These are phyloP conservation scores for Mycena sp. DNA, from an alignment of 1,284 basidiomycete species.

Conservation along the genomic window DNA sequence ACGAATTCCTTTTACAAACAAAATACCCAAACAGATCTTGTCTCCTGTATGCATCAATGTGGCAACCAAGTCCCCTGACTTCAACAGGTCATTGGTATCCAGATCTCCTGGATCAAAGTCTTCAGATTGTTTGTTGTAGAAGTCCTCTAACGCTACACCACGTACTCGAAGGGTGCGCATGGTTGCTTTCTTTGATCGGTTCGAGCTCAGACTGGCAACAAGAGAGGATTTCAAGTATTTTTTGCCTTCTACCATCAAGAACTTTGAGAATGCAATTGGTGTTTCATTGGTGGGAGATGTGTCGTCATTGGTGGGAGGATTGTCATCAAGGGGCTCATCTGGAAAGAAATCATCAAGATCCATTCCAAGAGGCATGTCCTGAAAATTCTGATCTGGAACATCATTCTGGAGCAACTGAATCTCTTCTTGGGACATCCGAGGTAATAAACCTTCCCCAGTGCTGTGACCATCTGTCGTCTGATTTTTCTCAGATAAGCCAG, in stretches of 20 bases:
- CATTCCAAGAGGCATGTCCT: neutral
- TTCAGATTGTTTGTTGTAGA: slow-evolving; percentile 20
- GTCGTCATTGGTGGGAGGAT: neutral
- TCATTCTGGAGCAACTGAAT: too few relatives aligned
- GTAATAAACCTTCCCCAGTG: slow-evolving; percentile 4
- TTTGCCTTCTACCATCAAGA: slow-evolving; percentile 29
- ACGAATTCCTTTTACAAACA: slow-evolving; percentile 26
- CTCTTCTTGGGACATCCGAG: neutral
- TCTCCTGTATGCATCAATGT: slow-evolving; percentile 20
- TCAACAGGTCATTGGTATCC: slow-evolving; percentile 23
- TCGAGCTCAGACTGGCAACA: slow-evolving; percentile 31
- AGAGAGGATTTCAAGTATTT: slow-evolving; percentile 36
- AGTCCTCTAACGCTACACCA: slow-evolving; percentile 38
- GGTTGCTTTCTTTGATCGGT: slow-evolving; percentile 29
- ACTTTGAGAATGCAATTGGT: slow-evolving; percentile 11
- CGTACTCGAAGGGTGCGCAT: slow-evolving; percentile 37
- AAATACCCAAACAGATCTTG: slow-evolving; percentile 20
- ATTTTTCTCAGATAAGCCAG: too few relatives aligned
- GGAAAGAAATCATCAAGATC: slow-evolving; percentile 35
- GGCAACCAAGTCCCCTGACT: slow-evolving; percentile 24
- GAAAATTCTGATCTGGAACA: too few relatives aligned
- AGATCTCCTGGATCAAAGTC: neutral
- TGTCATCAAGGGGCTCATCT: slow-evolving; percentile 12
- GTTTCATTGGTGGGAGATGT: neutral
- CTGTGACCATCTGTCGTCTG: too few relatives aligned